Conservation (phyloP, 2,329 filamentous ascomycete genomes). For the Fusarium vanettenii region DNA sequence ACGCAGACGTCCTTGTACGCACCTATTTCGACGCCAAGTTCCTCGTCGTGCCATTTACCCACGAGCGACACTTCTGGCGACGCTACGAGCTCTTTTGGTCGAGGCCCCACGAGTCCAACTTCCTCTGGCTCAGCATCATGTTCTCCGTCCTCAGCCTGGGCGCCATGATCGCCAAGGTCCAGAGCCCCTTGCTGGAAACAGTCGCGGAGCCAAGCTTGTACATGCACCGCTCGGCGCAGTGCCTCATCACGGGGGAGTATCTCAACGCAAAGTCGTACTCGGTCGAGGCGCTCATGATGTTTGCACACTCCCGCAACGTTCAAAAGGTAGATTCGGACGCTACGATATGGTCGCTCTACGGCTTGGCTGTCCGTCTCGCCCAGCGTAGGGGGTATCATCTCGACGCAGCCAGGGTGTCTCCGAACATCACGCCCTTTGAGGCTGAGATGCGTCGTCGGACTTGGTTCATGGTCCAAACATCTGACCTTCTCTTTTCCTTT, state of each 20-base stretch:
- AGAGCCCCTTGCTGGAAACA: slow-evolving; percentile 37
- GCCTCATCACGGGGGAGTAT: slow-evolving; percentile 61
- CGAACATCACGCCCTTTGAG: slow-evolving; percentile 59
- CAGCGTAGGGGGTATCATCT: slow-evolving; percentile 65
- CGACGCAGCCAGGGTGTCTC: slow-evolving; percentile 56
- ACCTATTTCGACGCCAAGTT: slow-evolving; percentile 55
- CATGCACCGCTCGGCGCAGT: slow-evolving; percentile 55
- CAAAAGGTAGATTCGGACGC: slow-evolving; percentile 56
- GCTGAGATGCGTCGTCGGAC: slow-evolving; percentile 62
- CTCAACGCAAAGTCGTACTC: slow-evolving; percentile 57
- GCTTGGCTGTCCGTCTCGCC: slow-evolving; percentile 59
- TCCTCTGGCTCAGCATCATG: slow-evolving; percentile 64
- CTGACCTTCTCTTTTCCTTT: slow-evolving; percentile 61
- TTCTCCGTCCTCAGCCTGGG: slow-evolving; percentile 60
- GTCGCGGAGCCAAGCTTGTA: slow-evolving; percentile 47
- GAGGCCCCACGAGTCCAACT: slow-evolving; percentile 51
- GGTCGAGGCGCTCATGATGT: slow-evolving; percentile 62
- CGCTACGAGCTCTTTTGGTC: slow-evolving; percentile 62
- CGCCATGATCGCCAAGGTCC: slow-evolving; percentile 49
- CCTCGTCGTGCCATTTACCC: slow-evolving; percentile 52
- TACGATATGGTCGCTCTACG: slow-evolving; percentile 60
- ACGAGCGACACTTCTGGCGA: slow-evolving; percentile 58
- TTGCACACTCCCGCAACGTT: slow-evolving; percentile 56
- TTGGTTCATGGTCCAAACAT: slow-evolving; percentile 61
- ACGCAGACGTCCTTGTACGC: slow-evolving; percentile 51